Percentiles rank a stretch among this genome's conserved stretches.
Conservation (phyloP, 2,329 filamentous ascomycete genomes). For the Aspergillus sclerotialis region DNA sequence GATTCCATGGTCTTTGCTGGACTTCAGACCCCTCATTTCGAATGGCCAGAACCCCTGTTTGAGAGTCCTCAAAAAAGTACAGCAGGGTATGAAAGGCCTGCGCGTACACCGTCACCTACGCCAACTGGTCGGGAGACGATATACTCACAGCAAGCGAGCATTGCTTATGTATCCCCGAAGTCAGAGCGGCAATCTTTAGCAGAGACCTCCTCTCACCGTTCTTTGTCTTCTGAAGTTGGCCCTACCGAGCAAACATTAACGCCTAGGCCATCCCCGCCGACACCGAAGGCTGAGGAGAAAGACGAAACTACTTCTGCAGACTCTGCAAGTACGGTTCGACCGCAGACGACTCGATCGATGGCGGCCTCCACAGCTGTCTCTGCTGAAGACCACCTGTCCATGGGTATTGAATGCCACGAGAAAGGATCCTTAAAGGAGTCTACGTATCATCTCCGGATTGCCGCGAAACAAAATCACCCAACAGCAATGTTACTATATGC, state of each 20-base stretch:
- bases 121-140: conserved; percentile 12
- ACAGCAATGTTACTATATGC: conserved; percentile 96
- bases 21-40: conserved; percentile 48
- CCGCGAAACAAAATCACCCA: conserved; percentile 75
- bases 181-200: conserved; percentile 11
- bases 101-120: conserved; percentile 27
- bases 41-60: conserved; percentile 56
- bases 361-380: conserved; percentile 23
- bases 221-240: conserved; percentile 7
- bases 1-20: conserved; percentile 56
- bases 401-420: conserved; percentile 86
- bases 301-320: conserved; percentile 50
- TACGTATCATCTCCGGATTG: conserved; percentile 88
- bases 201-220: conserved; percentile 4
- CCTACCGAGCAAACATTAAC: conserved; percentile 6
- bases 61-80: conserved; percentile 28
- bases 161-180: conserved; percentile 20
- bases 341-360: conserved; percentile 26
- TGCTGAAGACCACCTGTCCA: conserved; percentile 78
- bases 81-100: conserved; percentile 13
- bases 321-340: conserved; percentile 57
- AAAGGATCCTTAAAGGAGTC: conserved; percentile 83
- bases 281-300: conserved; percentile 20
- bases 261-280: conserved; percentile 9
- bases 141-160: conserved; percentile 20